Conservation (phyloP, 345 rosid genomes). For the Pistacia atlantica region DNA sequence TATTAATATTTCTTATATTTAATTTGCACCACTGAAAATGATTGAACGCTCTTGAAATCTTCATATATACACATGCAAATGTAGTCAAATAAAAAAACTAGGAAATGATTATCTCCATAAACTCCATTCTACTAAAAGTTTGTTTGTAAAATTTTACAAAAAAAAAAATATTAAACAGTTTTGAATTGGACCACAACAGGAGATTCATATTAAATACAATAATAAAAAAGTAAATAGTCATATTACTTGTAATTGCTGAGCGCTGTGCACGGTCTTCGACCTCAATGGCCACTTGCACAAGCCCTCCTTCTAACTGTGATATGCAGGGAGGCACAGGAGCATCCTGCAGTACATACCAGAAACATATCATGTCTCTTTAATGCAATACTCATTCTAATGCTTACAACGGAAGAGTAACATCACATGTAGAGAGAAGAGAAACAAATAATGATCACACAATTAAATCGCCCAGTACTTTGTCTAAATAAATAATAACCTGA, state of each 20-base stretch:
- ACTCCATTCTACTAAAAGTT: not conserved
- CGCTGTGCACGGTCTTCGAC: conserved; percentile 96
- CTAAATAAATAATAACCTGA: not conserved
- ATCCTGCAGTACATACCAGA: conserved; percentile 44
- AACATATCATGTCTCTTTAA: not conserved
- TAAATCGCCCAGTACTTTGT: not conserved
- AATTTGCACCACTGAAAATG: not conserved
- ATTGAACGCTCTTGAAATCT: not conserved
- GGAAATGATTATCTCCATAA: not conserved
- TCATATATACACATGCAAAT: no score
- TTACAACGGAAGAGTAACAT: not conserved
- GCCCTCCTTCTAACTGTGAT: conserved; percentile 88
- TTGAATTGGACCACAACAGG: not conserved
- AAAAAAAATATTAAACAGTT: not conserved
- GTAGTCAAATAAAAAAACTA: no score
- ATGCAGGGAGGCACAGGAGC: conserved; percentile 97
- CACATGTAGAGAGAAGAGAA: not conserved
- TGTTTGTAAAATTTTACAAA: not conserved
- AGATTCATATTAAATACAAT: not conserved
- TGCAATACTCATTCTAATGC: not conserved
- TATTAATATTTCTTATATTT: not conserved
- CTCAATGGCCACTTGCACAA: conserved; percentile 93
- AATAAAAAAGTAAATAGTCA: conserved; percentile 10
- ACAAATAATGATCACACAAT: not conserved
- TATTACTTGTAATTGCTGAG: conserved; percentile 85